These are phyloP conservation scores for Phytophthora cryptogea DNA, from an alignment of 352 stramenopile genomes.

Conservation along the genomic window DNA sequence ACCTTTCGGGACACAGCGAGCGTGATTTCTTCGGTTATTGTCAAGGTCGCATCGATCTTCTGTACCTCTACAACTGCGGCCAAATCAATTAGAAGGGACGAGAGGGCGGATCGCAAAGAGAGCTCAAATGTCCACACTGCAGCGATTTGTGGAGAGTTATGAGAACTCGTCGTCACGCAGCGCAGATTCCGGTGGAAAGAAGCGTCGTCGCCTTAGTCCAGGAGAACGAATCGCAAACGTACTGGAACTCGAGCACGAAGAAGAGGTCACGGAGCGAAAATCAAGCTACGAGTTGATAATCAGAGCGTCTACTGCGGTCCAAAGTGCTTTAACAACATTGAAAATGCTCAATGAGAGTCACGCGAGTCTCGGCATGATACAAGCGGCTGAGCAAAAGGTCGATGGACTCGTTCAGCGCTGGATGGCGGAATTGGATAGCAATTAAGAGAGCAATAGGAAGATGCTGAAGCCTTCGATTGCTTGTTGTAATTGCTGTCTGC, in stretches of 20 bases:
- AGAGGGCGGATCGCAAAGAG: neutral
- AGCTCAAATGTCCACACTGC: neutral
- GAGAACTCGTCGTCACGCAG: neutral
- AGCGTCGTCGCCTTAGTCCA: neutral
- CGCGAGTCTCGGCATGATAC: neutral
- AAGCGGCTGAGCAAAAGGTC: neutral
- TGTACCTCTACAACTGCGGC: neutral
- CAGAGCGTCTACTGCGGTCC: neutral
- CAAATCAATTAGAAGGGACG: neutral
- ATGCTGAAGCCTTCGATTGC: neutral
- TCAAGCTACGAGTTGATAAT: constrained; percentile 1
- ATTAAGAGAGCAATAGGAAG: neutral
- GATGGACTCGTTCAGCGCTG: neutral
- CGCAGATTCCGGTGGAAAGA: neutral
- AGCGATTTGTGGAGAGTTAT: too few relatives aligned
- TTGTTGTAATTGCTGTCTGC: neutral
- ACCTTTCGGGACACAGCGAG: neutral
- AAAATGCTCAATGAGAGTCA: constrained; percentile 1
- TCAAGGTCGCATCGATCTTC: neutral
- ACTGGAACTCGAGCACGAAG: neutral
- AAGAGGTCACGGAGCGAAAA: neutral
- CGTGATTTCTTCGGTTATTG: neutral
- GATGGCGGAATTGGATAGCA: neutral
- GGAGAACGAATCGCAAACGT: neutral
- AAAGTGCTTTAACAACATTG: constrained; percentile 5